Evolutionary conservation across 2,329 filamentous ascomycete species (phyloP).

Genomic region (Fusarium sp.): DNA sequence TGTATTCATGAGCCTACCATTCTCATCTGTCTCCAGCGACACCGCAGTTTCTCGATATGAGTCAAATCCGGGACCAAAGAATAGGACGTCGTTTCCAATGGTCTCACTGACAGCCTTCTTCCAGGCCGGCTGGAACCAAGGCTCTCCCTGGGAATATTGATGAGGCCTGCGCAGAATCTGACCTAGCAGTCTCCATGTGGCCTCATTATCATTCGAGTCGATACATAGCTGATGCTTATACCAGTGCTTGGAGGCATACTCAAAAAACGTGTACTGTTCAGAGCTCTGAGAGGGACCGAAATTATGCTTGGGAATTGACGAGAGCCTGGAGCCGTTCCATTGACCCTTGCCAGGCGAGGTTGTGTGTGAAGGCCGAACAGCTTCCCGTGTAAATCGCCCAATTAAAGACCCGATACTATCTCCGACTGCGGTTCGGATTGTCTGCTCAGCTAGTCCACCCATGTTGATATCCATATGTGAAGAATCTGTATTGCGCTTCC

Average conservation of each 20-base stretch:
- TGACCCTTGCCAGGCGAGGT: neutral
- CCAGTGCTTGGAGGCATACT: neutral
- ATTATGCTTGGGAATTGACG: too few species aligned
- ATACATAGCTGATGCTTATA: neutral
- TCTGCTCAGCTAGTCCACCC: neutral
- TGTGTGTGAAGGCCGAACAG: neutral
- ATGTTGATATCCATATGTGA: neutral
- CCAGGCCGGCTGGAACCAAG: neutral
- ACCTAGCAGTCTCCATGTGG: neutral
- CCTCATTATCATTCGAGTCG: accelerated
- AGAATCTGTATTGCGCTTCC: neutral
- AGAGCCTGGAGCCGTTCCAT: neutral
- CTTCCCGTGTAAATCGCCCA: neutral
- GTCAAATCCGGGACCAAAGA: neutral
- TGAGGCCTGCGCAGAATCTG: neutral
- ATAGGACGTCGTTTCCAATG: neutral
- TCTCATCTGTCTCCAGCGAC: neutral
- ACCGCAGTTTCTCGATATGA: neutral
- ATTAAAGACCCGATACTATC: neutral
- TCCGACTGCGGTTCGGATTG: neutral
- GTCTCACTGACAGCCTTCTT: neutral
- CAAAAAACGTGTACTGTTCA: neutral
- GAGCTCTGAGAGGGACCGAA: neutral
- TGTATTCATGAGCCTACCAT: neutral
- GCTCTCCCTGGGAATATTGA: neutral